phyloP scores from a whole-genome alignment of 805 yeast genomes.

The Cyberlindnera euphorbiiphila region DNA sequence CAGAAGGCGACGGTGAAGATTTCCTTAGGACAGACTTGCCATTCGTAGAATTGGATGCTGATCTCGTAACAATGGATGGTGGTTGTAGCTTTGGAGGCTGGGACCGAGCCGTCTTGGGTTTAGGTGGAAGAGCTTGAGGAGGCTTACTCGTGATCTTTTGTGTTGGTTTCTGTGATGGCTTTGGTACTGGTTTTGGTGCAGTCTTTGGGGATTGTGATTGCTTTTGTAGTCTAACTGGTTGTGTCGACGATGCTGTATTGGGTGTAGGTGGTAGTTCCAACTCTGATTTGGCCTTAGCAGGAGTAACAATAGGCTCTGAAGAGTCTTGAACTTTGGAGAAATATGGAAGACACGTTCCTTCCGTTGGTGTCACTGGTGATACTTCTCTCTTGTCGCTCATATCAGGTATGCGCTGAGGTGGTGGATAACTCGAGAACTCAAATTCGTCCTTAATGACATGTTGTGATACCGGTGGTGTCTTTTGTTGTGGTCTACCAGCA shows the following conservation, averaged over 20 bases:
- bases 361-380: too few relatives aligned
- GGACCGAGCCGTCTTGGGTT: slow-evolving; percentile 8
- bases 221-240: too few relatives aligned
- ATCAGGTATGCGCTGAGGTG: too few relatives aligned
- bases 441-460: too few relatives aligned
- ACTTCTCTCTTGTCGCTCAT: too few relatives aligned
- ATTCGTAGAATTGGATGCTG: background rate
- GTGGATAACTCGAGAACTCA: slow-evolving; percentile 3
- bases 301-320: too few relatives aligned
- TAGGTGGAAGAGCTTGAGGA: slow-evolving; percentile 17
- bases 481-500: background rate
- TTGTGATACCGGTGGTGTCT: background rate
- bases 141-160: slow-evolving; percentile 5
- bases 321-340: too few relatives aligned
- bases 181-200: background rate
- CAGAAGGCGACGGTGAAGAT: slow-evolving; percentile 3
- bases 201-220: background rate
- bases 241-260: too few relatives aligned
- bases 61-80: slow-evolving; percentile 8
- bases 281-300: too few relatives aligned
- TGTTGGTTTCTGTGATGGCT: slow-evolving; percentile 3
- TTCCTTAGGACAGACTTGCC: slow-evolving; percentile 4
- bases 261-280: too few relatives aligned
- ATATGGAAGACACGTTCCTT: too few relatives aligned
- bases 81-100: slow-evolving; percentile 15